phyloP scores from a whole-genome alignment of 73 alveolate genomes.

The Symbiodinium natans region DNA sequence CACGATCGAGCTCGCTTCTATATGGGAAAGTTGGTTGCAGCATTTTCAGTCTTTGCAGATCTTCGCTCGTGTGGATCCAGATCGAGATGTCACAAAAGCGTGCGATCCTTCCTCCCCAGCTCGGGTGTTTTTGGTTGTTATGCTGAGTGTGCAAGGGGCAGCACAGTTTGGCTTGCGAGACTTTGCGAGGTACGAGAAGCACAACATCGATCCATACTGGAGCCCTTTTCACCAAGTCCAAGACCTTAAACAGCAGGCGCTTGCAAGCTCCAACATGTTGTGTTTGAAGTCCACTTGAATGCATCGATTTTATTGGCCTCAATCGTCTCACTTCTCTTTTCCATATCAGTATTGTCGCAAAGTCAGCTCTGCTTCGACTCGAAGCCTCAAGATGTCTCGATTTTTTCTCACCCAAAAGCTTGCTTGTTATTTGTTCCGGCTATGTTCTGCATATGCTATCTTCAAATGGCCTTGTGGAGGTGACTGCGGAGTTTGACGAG shows the following conservation, averaged over 20 bases:
- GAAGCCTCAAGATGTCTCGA: no score
- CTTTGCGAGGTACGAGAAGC: conserved; percentile 7
- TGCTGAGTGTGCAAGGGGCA: neutral
- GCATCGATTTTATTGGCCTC: neutral
- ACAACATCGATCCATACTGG: conserved; percentile 89
- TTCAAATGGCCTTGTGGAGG: conserved; percentile 7
- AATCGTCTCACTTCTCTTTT: no score
- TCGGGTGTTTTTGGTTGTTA: neutral
- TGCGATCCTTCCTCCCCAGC: neutral
- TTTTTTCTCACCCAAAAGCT: no score
- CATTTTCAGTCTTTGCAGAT: no score
- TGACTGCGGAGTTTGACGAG: conserved; percentile 84
- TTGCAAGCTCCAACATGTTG: neutral
- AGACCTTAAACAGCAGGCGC: conserved; percentile 44
- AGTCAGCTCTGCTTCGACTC: no score
- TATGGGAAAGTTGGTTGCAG: no score
- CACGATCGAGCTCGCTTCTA: no score
- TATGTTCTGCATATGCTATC: no score
- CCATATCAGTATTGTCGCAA: no score
- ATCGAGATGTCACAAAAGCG: neutral
- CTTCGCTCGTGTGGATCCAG: conserved; percentile 69
- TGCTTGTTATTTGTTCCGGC: no score
- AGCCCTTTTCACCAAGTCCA: conserved; percentile 79
- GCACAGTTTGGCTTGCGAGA: neutral
- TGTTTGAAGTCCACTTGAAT: neutral